Evolutionary conservation across 139 green algal species (phyloP), one percentile per base, ranked within the genome.

Genomic region (Gonium pectorale): DNA sequence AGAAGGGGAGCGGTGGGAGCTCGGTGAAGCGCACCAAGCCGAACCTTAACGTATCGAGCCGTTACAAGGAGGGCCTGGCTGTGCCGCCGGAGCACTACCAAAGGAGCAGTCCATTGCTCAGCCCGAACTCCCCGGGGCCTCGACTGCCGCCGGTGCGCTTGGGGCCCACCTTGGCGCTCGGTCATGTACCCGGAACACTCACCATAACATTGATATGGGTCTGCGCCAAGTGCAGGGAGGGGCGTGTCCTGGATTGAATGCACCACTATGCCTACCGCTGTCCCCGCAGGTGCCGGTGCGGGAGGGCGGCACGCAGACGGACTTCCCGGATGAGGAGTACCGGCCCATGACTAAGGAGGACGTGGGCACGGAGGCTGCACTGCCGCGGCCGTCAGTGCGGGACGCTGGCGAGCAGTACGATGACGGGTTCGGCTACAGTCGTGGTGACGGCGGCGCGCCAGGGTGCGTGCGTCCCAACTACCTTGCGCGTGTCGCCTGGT

Each of bases 21-120:
- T 5, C 41, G 5, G 13, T 29, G 0, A 75, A 38, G 29, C 77
- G 77, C 60, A 66, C 21, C 38, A 67, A 38, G 33, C 62, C 62
- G 43, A 72, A 83, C 62, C 62, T 83, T 8, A 83, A 83, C 59
- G 77, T 83, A 22, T 27, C 40, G 33, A 83, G 77, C 77, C 77
- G 77, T 43, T 83, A 49, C n/a, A 33, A 35, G 43, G 77, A 83
- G 41, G 77, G 77, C 19, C 44, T 83, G 43, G 43, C 62, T 31
- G 62, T 64, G 24, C 77, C 77, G 35, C 77, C 77, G 37, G 77
- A 83, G 29, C 41, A 64, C n/a, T 49, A 74, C 33, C 43, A 73
- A 43, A n/a, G 62, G 4, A 60, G 77, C 62, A 82, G 59, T n/a
- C n/a, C 60, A 7, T 43, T 43, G 43, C 62, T 83, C 7, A 83